Conservation (phyloP, 345 rosid species). For the Dipteronia dyeriana region DNA sequence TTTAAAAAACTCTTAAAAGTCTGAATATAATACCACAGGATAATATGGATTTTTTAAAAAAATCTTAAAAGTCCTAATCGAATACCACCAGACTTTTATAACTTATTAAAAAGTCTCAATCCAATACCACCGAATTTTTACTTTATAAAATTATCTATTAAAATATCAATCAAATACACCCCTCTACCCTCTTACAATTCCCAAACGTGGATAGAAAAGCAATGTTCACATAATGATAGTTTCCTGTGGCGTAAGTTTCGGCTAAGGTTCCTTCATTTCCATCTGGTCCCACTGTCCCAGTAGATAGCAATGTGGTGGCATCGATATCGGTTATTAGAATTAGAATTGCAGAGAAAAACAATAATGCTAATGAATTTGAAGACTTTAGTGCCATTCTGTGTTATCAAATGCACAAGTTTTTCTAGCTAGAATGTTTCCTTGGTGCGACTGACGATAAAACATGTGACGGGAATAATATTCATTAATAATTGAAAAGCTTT, state of each 20-base stretch:
- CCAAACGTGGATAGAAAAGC: slow-evolving; percentile 27
- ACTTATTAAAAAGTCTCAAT: too few species aligned
- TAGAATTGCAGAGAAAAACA: neutral
- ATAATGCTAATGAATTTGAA: neutral
- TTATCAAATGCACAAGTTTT: neutral
- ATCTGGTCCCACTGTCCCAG: slow-evolving; percentile 37
- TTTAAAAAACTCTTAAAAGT: too few species aligned
- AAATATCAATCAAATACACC: too few species aligned
- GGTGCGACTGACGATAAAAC: too few species aligned
- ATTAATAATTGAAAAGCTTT: too few species aligned
- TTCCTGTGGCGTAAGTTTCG: slow-evolving; percentile 25
- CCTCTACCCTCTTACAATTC: slow-evolving; percentile 21
- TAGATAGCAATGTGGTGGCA: slow-evolving; percentile 29
- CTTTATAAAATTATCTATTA: too few species aligned
- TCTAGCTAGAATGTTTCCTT: neutral
- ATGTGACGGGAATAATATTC: too few species aligned
- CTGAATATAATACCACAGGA: too few species aligned
- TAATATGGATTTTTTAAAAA: too few species aligned
- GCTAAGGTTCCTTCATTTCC: slow-evolving; percentile 27
- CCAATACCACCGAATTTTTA: too few species aligned
- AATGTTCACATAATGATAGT: slow-evolving; percentile 24
- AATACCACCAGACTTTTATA: too few species aligned
- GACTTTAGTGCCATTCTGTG: neutral
- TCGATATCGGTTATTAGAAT: neutral
- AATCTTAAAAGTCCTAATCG: too few species aligned